Evolutionary conservation across 352 stramenopile species (phyloP).

Genomic region (Globisporangium cylindrosporum): DNA sequence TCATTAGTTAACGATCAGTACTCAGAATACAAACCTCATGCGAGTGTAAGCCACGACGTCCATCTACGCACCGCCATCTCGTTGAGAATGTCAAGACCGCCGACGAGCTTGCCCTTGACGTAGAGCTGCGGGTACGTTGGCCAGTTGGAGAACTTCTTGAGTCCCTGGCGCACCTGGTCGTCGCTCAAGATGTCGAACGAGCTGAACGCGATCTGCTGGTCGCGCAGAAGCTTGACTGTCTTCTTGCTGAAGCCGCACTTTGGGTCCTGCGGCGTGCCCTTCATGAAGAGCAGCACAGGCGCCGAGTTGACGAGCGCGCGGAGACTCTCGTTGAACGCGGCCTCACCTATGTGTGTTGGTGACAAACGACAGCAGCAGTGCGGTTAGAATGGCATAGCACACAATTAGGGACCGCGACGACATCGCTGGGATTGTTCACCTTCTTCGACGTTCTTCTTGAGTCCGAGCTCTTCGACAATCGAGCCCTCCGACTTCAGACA

Average conservation of each 20-base stretch:
- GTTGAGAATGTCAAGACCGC: constrained; percentile 94
- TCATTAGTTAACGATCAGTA: not conserved
- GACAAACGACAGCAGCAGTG: not conserved
- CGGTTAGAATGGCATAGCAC: not conserved
- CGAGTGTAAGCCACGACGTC: not conserved
- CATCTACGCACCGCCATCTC: constrained; percentile 75
- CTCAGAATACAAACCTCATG: not conserved
- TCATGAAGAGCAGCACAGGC: constrained; percentile 95
- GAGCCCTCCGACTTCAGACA: constrained; percentile 44
- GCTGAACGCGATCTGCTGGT: constrained; percentile 90
- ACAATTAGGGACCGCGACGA: not conserved
- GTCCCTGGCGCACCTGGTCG: constrained; percentile 92
- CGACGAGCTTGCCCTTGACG: constrained; percentile 92
- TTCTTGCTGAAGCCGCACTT: constrained; percentile 95
- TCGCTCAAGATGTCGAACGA: constrained; percentile 95
- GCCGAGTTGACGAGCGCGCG: constrained; percentile 82
- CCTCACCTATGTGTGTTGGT: constrained; percentile 41
- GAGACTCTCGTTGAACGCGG: constrained; percentile 83
- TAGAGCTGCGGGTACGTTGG: constrained; percentile 97
- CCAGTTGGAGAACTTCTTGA: constrained; percentile 97
- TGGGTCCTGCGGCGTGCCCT: constrained; percentile 88
- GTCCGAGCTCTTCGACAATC: constrained; percentile 73
- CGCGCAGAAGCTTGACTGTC: constrained; percentile 87
- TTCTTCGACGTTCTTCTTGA: constrained; percentile 71
- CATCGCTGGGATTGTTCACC: not conserved